Evolutionary conservation across 345 rosid genomes (phyloP), one percentile per base, ranked within the genome.

Genomic region (Punica granatum): DNA sequence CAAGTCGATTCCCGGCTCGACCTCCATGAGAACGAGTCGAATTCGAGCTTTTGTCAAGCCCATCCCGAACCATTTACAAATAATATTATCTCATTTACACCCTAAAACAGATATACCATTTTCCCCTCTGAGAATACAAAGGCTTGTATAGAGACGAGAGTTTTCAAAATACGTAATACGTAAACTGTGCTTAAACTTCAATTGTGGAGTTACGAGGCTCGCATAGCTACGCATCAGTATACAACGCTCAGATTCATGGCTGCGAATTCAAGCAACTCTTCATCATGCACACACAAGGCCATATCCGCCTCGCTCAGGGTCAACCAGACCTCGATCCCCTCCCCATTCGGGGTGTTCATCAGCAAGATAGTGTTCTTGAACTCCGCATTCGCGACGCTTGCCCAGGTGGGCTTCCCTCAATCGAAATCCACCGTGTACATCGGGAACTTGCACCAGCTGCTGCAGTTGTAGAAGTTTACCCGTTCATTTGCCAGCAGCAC

Each of bases 351-450:
- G 1, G 75, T 14, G 23, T 75, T 72, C 51, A 49, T 62, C 66
- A 75, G 1, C 30, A 56, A 13, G 4, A 67, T 12, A 13, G 1
- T 1, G 35, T 75, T 75, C 35, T 23, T 64, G 6, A 15, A 19
- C 35, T n/a, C 31, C 25, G 25, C 4, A 15, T 9, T 53, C 14
- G 35, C 61, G 10, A 39, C 11, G 31, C 68, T 64, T 13, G 66
- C 60, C 75, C 75, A 75, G 0, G 11, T 28, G 9, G 79, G 79
- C 75, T 64, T 71, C 18, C 75, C 79, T 72, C 75, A 75, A 56
- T 75, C 79, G 23, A 75, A 75, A 59, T 75, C 75, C 4, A 69
- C 72, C 14, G 59, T 69, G 31, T 75, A 75, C 9, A 63, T 32
- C 23, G 69, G 66, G 28, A 67, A 71, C 61, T 60, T 60, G 34